Conservation (phyloP, 441 rosid species). For the Erodium trifolium region DNA sequence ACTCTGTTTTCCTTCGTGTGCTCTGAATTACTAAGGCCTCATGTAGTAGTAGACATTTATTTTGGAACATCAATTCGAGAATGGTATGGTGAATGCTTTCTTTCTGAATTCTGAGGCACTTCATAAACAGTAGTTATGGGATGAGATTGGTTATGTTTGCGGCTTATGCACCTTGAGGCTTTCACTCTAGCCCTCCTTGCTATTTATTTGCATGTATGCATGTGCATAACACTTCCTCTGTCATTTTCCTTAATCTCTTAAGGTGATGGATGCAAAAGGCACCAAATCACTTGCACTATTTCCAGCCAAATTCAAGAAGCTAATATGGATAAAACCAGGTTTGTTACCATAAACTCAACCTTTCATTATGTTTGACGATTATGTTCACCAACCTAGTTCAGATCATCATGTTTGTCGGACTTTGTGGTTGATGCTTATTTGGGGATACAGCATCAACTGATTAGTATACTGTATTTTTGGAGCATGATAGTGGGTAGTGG, state of each 20-base stretch:
- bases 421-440: neutral
- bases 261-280: slow-evolving; percentile 76
- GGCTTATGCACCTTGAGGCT: neutral
- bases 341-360: slow-evolving; percentile 11
- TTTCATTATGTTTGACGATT: neutral
- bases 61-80: too few relatives aligned
- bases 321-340: slow-evolving; percentile 87
- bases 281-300: slow-evolving; percentile 65
- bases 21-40: neutral
- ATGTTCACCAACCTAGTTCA: neutral
- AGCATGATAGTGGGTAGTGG: neutral
- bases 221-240: neutral
- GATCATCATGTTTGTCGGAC: neutral
- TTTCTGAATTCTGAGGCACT: neutral
- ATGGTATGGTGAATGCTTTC: too few relatives aligned
- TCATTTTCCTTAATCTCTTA: slow-evolving; percentile 3
- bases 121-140: neutral
- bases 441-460: neutral
- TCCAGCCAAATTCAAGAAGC: slow-evolving; percentile 87
- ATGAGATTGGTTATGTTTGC: neutral
- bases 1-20: neutral
- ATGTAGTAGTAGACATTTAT: neutral
- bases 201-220: neutral
- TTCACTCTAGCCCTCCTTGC: neutral
- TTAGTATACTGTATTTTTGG: neutral